Conservation (phyloP, 192 early-diverging fungal species). For the Entomortierella chlamydospora region DNA sequence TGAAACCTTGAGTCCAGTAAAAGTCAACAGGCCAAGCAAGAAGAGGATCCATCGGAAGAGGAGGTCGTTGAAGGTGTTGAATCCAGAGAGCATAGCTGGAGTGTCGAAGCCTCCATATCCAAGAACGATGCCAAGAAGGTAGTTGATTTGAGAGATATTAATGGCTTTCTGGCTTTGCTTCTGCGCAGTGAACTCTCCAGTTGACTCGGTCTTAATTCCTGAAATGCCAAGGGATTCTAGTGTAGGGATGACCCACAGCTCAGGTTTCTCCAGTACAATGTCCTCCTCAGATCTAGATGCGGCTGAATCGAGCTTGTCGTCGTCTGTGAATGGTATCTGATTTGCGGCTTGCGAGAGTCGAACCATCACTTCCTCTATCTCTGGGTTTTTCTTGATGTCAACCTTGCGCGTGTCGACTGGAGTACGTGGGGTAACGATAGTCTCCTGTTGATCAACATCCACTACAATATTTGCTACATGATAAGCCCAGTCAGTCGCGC, state of each 20-base stretch:
- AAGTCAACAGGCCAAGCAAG: conserved; percentile 30
- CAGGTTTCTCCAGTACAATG: conserved; percentile 11
- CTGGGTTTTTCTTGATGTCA: neutral
- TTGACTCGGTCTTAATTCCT: neutral
- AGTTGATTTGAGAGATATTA: conserved; percentile 37
- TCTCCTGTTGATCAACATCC: conserved; percentile 1
- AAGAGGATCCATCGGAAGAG: conserved; percentile 52
- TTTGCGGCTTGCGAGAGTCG: neutral
- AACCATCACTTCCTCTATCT: conserved; percentile 6
- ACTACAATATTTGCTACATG: conserved; percentile 36
- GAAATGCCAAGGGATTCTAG: conserved; percentile 11
- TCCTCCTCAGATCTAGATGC: neutral
- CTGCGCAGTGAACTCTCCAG: neutral
- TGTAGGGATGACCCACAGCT: conserved; percentile 38
- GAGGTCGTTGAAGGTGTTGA: conserved; percentile 48
- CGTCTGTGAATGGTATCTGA: neutral
- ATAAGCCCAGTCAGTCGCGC: conserved; percentile 36
- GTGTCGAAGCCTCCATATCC: conserved; percentile 36
- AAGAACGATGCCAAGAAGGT: conserved; percentile 9
- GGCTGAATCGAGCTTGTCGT: neutral
- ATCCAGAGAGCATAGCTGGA: conserved; percentile 35
- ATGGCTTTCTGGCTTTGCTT: conserved; percentile 16
- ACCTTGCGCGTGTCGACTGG: neutral
- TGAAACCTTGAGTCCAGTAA: conserved; percentile 45
- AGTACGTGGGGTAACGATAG: neutral